A percentile compares a stretch with the other conserved stretches of the same genome.
phyloP scores from a whole-genome alignment of 805 yeast species.

The Saturnispora bothae region DNA sequence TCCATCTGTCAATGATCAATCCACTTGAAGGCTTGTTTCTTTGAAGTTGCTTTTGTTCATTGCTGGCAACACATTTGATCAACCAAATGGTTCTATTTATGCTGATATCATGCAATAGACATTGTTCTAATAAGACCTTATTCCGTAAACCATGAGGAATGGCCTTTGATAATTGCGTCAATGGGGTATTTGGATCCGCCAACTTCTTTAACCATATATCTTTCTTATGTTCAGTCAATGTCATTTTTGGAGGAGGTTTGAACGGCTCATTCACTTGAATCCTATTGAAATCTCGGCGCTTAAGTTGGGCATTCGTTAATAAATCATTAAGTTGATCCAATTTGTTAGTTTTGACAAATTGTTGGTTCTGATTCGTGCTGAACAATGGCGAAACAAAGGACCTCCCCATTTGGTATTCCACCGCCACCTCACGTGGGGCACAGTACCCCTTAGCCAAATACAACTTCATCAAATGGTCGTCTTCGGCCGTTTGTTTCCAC shows the following conservation, averaged over 20 bases:
- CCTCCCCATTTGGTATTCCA: conserved; percentile 65
- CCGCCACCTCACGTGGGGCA: conserved; percentile 50
- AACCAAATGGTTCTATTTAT: conserved; percentile 83
- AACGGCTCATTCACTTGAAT: conserved; percentile 43
- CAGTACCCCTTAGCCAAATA: conserved; percentile 61
- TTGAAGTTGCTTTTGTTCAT: conserved; percentile 54
- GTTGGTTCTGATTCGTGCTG: conserved; percentile 11
- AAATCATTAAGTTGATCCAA: conserved; percentile 37
- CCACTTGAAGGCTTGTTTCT: conserved; percentile 27
- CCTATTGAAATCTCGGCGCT: conserved; percentile 35
- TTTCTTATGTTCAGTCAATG: conserved; percentile 75
- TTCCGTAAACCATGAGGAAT: conserved; percentile 87
- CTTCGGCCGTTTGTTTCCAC: conserved; percentile 52
- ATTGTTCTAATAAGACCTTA: conserved; percentile 59
- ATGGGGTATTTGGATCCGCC: conserved; percentile 55
- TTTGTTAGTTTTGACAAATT: conserved; percentile 3
- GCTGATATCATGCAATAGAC: conserved; percentile 60
- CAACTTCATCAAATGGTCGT: conserved; percentile 42
- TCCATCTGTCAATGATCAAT: conserved; percentile 49
- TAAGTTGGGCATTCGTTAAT: conserved; percentile 37
- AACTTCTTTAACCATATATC: conserved; percentile 81
- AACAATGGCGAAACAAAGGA: conserved; percentile 35
- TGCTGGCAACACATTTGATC: conserved; percentile 74
- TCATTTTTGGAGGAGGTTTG: conserved; percentile 82
- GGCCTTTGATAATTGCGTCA: conserved; percentile 59